Evolutionary conservation across 768 basidiomycete genomes (phyloP).

Genomic region (Crucibulum laeve): DNA sequence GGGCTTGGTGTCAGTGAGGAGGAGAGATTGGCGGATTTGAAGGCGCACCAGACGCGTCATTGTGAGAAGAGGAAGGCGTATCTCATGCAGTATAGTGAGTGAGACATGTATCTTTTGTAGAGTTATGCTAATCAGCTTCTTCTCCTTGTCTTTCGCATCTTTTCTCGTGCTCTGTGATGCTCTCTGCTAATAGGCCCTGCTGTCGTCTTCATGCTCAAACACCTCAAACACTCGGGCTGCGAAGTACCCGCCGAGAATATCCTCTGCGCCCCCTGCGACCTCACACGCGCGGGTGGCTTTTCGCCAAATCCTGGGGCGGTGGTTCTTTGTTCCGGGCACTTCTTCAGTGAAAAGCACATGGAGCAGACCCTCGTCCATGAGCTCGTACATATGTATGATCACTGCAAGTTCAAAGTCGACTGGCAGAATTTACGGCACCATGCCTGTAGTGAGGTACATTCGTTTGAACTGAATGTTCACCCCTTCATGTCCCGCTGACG

Average conservation of each 20-base stretch:
- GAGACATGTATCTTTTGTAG: conserved; percentile 6
- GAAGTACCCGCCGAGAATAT: conserved; percentile 69
- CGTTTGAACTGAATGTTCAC: not conserved
- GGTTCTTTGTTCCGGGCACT: conserved; percentile 80
- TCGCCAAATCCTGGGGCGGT: conserved; percentile 73
- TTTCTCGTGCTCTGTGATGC: not conserved
- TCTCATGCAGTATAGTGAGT: conserved; percentile 67
- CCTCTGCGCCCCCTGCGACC: conserved; percentile 81
- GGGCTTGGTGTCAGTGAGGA: conserved; percentile 44
- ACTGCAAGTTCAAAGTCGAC: conserved; percentile 90
- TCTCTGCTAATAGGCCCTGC: conserved; percentile 61
- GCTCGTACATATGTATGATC: conserved; percentile 92
- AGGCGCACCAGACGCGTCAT: conserved; percentile 26
- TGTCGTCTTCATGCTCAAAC: conserved; percentile 89
- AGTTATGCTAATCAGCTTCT: conserved; percentile 7
- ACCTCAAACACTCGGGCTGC: conserved; percentile 74
- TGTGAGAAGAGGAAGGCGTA: conserved; percentile 73
- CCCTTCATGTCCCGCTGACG: conserved; percentile 1
- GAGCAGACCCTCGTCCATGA: conserved; percentile 94
- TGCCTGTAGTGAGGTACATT: conserved; percentile 91
- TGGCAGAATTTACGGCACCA: conserved; percentile 90
- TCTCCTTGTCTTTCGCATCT: not conserved
- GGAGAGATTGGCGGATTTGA: conserved; percentile 37
- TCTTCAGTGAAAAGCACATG: conserved; percentile 81
- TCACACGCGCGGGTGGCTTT: conserved; percentile 75